Evolutionary conservation across 176 grass and related monocot genomes (phyloP).

Genomic region (Cenchrus purpureus): DNA sequence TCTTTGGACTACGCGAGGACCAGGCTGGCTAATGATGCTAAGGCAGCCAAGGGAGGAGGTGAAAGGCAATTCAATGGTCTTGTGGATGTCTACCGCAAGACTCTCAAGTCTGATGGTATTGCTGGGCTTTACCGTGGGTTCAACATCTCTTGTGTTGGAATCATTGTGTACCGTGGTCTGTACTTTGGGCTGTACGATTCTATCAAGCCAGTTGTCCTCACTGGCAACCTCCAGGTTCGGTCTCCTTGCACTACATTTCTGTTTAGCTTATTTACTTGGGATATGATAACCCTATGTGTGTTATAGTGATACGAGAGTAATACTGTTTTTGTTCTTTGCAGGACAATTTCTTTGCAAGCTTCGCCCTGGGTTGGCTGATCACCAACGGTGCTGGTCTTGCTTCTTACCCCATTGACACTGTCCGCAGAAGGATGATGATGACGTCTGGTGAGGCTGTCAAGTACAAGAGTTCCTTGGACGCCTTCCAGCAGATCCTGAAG

Average conservation of each 20-base stretch:
- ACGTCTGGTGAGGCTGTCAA: conserved; percentile 93
- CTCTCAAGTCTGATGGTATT: conserved; percentile 76
- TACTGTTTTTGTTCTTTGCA: conserved; percentile 22
- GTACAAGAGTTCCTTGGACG: conserved; percentile 92
- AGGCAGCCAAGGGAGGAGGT: conserved; percentile 86
- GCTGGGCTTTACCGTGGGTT: conserved; percentile 96
- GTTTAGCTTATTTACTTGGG: too few species aligned
- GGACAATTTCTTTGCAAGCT: conserved; percentile 98
- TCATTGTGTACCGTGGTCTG: conserved; percentile 95
- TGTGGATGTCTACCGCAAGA: conserved; percentile 93
- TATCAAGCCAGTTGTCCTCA: conserved; percentile 87
- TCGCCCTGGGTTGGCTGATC: conserved; percentile 85
- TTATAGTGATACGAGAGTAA: background rate
- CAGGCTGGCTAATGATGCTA: conserved; percentile 82
- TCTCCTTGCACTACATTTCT: background rate
- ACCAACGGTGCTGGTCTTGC: conserved; percentile 91
- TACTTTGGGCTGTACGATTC: conserved; percentile 98
- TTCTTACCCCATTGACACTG: conserved; percentile 89
- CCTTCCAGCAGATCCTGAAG: conserved; percentile 78
- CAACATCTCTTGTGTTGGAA: conserved; percentile 90
- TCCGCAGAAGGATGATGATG: conserved; percentile 99
- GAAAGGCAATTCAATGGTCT: conserved; percentile 94
- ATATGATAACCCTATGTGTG: too few species aligned
- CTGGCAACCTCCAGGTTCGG: conserved; percentile 73
- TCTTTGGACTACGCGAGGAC: conserved; percentile 94